Conservation (phyloP, 371 early-diverging fungal genomes). For the Actinomortierella ambigua region DNA sequence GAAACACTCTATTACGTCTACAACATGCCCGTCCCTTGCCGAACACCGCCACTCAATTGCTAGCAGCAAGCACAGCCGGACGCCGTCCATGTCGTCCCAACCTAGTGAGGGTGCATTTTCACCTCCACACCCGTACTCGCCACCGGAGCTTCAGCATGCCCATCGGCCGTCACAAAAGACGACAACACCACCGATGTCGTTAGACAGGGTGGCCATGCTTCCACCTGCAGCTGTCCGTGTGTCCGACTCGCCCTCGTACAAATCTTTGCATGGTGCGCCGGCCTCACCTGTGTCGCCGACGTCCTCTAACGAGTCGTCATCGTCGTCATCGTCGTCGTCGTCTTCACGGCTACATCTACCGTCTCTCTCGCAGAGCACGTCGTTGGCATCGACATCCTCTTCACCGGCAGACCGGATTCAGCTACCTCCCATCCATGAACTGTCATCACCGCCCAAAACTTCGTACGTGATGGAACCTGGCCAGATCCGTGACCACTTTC, state of each 20-base stretch:
- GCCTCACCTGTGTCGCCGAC: too few species aligned
- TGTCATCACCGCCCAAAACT: constrained; percentile 7
- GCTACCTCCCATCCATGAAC: constrained; percentile 35
- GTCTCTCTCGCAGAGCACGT: constrained; percentile 11
- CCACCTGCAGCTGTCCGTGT: neutral
- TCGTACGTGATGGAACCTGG: constrained; percentile 2
- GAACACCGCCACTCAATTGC: constrained; percentile 2
- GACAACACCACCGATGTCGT: neutral
- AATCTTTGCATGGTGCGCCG: too few species aligned
- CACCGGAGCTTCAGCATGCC: constrained; percentile 12
- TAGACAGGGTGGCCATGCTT: neutral
- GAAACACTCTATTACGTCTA: constrained; percentile 4
- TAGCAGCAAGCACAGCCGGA: constrained; percentile 26
- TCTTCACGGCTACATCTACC: neutral
- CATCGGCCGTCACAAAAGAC: neutral
- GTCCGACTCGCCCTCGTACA: too few species aligned
- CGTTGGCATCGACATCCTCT: neutral
- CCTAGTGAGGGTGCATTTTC: constrained; percentile 40
- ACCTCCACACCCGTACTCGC: constrained; percentile 34
- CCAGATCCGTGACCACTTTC: constrained; percentile 1
- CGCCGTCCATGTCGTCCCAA: constrained; percentile 45
- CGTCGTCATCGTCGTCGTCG: neutral
- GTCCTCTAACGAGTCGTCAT: constrained; percentile 4
- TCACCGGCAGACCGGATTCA: constrained; percentile 15
- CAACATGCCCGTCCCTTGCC: constrained; percentile 1